Conservation (phyloP, 306 rosid species). For the Arachis hypogaea region DNA sequence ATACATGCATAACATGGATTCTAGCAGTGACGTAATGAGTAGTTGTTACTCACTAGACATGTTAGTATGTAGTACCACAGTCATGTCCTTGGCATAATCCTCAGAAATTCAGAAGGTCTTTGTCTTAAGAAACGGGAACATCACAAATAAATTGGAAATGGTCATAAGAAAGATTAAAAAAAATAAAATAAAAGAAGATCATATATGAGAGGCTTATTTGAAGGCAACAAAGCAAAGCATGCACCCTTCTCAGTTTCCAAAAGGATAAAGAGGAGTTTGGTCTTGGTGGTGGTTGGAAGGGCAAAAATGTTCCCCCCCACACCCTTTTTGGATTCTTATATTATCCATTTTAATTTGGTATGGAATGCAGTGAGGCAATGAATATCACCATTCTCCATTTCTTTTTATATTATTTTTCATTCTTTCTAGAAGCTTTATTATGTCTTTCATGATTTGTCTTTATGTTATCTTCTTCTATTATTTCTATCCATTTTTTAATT, state of each 20-base stretch:
- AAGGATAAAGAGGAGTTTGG: constrained; percentile 46
- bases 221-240: constrained; percentile 33
- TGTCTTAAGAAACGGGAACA: constrained; percentile 71
- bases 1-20: neutral
- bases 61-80: constrained; percentile 30
- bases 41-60: neutral
- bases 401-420: constrained; percentile 11
- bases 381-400: neutral
- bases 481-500: constrained; percentile 11
- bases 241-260: constrained; percentile 1
- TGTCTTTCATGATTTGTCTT: constrained; percentile 15
- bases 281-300: constrained; percentile 73
- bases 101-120: constrained; percentile 47
- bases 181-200: neutral
- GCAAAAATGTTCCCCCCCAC: constrained; percentile 58
- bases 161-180: constrained; percentile 6
- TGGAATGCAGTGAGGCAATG: constrained; percentile 42
- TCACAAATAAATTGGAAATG: constrained; percentile 47
- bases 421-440: constrained; percentile 15
- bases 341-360: constrained; percentile 33
- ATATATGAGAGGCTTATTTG: constrained; percentile 42
- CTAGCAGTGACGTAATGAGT: neutral
- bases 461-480: constrained; percentile 14
- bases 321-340: constrained; percentile 47
- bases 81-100: constrained; percentile 40